These are phyloP conservation scores for Paecilomyces sp. DNA, from an alignment of 2,329 filamentous ascomycete species.

Conservation along the genomic window DNA sequence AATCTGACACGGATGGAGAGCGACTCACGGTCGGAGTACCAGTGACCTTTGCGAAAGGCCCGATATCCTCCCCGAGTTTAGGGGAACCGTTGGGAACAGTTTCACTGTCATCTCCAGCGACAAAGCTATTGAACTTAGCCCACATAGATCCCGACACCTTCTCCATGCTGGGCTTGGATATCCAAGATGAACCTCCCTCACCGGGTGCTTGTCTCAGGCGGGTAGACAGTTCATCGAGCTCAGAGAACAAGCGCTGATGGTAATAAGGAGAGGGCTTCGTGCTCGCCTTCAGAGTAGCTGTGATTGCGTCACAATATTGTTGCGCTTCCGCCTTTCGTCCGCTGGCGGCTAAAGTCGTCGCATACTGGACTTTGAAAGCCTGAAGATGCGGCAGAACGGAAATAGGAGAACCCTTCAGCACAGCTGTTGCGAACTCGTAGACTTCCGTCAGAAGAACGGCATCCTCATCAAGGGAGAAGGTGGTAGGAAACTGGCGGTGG, in stretches of 20 bases:
- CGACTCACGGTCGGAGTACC: constrained; percentile 69
- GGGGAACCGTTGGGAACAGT: constrained; percentile 51
- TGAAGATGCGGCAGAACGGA: constrained; percentile 72
- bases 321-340: constrained; percentile 77
- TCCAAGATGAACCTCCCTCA: constrained; percentile 77
- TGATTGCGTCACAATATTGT: constrained; percentile 84
- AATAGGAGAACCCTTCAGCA: constrained; percentile 53
- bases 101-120: constrained; percentile 80
- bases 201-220: constrained; percentile 80
- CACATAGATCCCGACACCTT: constrained; percentile 88
- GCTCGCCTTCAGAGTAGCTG: constrained; percentile 65
- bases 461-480: constrained; percentile 74
- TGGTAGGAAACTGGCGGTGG: constrained; percentile 62
- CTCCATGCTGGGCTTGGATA: constrained; percentile 90
- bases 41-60: constrained; percentile 76
- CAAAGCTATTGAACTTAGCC: constrained; percentile 93
- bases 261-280: constrained; percentile 85
- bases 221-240: constrained; percentile 75
- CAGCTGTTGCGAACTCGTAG: constrained; percentile 80
- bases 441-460: constrained; percentile 91
- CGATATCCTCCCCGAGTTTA: constrained; percentile 53
- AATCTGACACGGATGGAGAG: constrained; percentile 66
- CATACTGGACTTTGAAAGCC: constrained; percentile 86
- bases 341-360: constrained; percentile 73
- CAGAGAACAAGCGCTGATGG: constrained; percentile 63